These are phyloP conservation scores for Globisporangium sylvaticum DNA, from an alignment of 352 stramenopile genomes.

Conservation along the genomic window DNA sequence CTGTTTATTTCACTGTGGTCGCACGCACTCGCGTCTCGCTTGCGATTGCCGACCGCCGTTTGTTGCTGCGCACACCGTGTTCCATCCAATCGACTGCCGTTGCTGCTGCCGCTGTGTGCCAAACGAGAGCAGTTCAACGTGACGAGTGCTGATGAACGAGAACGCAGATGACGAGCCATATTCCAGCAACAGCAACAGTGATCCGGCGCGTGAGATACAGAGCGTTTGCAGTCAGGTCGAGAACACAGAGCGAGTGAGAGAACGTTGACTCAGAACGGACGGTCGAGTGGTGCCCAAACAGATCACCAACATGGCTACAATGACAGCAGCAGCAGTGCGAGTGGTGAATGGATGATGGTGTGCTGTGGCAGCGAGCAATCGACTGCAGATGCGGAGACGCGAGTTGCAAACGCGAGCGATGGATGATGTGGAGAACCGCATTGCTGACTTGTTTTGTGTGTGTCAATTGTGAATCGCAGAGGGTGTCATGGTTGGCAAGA, in stretches of 20 bases:
- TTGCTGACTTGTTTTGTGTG: slow-evolving; percentile 1
- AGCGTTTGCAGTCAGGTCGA: background rate
- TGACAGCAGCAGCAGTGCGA: background rate
- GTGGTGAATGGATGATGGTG: background rate
- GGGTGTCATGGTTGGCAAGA: slow-evolving; percentile 89
- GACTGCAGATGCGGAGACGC: background rate
- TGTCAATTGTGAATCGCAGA: slow-evolving; percentile 28
- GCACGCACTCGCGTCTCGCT: background rate
- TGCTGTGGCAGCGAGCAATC: background rate
- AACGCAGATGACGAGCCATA: background rate
- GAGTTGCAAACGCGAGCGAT: background rate
- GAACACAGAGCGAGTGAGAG: background rate
- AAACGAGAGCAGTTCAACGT: background rate
- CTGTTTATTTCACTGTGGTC: background rate
- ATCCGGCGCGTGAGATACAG: background rate
- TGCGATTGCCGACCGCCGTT: background rate
- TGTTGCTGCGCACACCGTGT: background rate
- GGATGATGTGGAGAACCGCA: background rate
- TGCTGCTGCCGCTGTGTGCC: background rate
- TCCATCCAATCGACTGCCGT: background rate
- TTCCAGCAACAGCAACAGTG: background rate
- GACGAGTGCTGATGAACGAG: background rate
- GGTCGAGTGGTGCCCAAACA: background rate
- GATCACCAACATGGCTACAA: background rate
- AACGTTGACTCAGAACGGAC: background rate